These are phyloP conservation scores for Terfezia boudieri DNA, from an alignment of 495 filamentous ascomycete genomes.

Conservation along the genomic window DNA sequence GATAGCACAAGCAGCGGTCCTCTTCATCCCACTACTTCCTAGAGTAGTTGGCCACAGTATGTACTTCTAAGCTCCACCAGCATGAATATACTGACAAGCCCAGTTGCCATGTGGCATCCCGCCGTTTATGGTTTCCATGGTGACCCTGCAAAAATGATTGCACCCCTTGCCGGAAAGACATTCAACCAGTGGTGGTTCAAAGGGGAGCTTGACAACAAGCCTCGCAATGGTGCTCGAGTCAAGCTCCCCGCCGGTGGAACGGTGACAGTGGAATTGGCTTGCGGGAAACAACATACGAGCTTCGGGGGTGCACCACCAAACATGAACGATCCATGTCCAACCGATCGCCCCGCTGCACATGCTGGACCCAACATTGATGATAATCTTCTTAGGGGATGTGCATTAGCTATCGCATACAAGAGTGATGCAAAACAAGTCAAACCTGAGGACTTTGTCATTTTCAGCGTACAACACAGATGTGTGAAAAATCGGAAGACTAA, in stretches of 20 bases:
- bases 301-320: conserved; percentile 26
- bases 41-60: background rate
- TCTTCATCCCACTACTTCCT: background rate
- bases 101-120: conserved; percentile 4
- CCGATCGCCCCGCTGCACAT: conserved; percentile 20
- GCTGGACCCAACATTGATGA: conserved; percentile 25
- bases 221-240: conserved; percentile 24
- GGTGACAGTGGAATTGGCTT: conserved; percentile 31
- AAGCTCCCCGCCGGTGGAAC: conserved; percentile 30
- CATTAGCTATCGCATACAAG: conserved; percentile 33
- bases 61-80: background rate
- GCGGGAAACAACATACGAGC: conserved; percentile 29
- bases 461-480: conserved; percentile 26
- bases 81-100: background rate
- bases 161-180: conserved; percentile 1
- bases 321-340: conserved; percentile 25
- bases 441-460: conserved; percentile 31
- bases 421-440: conserved; percentile 25
- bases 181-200: conserved; percentile 15
- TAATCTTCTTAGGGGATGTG: conserved; percentile 25
- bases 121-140: conserved; percentile 11
- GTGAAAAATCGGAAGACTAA: conserved; percentile 12
- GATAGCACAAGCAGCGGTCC: background rate
- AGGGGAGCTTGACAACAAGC: conserved; percentile 6
- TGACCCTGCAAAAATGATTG: conserved; percentile 10